Conservation (phyloP, 352 stramenopile species). For the Thalassiosira sp. region DNA sequence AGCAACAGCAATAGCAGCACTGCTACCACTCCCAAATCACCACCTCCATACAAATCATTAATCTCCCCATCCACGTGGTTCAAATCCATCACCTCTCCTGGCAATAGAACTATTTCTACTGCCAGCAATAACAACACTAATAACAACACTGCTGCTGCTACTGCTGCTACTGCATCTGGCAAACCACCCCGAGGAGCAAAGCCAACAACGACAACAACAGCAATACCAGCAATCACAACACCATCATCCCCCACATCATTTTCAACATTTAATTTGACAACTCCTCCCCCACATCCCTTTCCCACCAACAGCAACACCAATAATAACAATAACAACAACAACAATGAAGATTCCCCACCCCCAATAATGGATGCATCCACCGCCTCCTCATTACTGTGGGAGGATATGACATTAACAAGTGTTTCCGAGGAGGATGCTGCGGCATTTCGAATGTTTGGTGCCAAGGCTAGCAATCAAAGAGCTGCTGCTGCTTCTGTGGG, state of each 20-base stretch:
- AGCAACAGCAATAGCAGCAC: background rate
- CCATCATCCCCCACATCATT: slow-evolving; percentile 37
- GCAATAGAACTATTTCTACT: background rate
- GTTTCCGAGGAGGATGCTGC: slow-evolving; percentile 52
- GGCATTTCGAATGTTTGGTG: slow-evolving; percentile 31
- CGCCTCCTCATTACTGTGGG: slow-evolving; percentile 57
- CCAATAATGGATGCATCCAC: slow-evolving; percentile 45
- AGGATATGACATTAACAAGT: slow-evolving; percentile 56
- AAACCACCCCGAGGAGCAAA: background rate
- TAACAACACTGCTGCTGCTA: no score
- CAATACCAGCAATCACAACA: background rate
- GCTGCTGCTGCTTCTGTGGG: background rate
- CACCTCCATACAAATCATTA: slow-evolving; percentile 5
- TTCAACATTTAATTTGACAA: slow-evolving; percentile 39
- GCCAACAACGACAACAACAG: slow-evolving; percentile 8
- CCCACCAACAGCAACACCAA: slow-evolving; percentile 1
- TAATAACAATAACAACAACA: background rate
- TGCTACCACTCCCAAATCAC: background rate
- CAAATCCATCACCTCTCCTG: slow-evolving; percentile 20
- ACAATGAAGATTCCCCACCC: background rate
- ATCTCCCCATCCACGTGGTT: slow-evolving; percentile 29
- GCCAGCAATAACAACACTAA: no score
- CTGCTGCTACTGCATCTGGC: background rate
- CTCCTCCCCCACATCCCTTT: background rate
- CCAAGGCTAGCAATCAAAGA: background rate